Conservation (phyloP, 1,139 yeast genomes). For the Suhomyces chickasaworum region DNA sequence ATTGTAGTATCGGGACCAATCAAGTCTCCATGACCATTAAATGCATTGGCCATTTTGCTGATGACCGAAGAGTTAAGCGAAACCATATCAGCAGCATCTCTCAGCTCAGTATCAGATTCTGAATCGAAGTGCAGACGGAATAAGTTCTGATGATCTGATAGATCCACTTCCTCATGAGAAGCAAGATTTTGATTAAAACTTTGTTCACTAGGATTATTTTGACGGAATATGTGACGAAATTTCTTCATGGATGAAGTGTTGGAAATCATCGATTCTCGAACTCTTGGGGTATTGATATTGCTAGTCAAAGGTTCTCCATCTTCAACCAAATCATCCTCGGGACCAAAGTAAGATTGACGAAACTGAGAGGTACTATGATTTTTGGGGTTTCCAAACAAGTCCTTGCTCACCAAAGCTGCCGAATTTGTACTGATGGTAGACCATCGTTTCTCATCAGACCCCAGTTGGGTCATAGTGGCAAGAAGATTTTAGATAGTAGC, state of each 20-base stretch:
- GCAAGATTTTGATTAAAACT: constrained; percentile 1
- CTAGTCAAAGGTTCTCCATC: not conserved
- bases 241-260: constrained; percentile 20
- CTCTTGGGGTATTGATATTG: constrained; percentile 3
- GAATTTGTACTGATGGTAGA: constrained; percentile 17
- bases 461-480: constrained; percentile 14
- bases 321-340: constrained; percentile 3
- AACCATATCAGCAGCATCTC: constrained; percentile 11
- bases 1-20: constrained; percentile 9
- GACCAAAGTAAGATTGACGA: constrained; percentile 7
- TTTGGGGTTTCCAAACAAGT: constrained; percentile 15
- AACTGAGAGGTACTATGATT: constrained; percentile 6
- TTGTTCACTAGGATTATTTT: constrained; percentile 1
- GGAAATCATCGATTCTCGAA: constrained; percentile 15
- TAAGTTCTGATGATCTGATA: constrained; percentile 14
- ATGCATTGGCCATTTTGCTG: constrained; percentile 23
- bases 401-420: constrained; percentile 16
- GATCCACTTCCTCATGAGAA: constrained; percentile 11
- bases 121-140: constrained; percentile 22
- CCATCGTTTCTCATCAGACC: constrained; percentile 16
- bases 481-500: not conserved
- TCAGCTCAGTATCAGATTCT: constrained; percentile 12
- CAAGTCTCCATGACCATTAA: constrained; percentile 11
- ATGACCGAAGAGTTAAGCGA: constrained; percentile 34
- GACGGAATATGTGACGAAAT: constrained; percentile 18